Evolutionary conservation across 2,329 filamentous ascomycete genomes (phyloP).

Genomic region (Sarocladiaceae sp.): DNA sequence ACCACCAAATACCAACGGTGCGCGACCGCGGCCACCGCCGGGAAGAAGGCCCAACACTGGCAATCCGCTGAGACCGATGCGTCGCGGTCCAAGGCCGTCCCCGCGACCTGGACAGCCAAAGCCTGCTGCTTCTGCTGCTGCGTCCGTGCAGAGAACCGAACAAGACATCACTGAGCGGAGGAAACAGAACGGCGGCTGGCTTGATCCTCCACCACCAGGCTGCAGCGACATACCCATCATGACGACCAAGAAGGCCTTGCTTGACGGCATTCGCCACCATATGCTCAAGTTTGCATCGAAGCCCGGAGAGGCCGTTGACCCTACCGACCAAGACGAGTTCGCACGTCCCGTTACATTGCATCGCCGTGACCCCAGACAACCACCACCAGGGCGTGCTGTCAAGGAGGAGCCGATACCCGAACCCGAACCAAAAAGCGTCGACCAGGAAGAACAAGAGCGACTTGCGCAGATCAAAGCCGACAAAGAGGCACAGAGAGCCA

Average conservation of each 20-base stretch:
- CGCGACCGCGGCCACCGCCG: conserved; percentile 1
- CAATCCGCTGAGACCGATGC: conserved; percentile 34
- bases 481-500: conserved; percentile 76
- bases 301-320: conserved; percentile 57
- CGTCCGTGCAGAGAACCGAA: conserved; percentile 16
- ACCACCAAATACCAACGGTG: neutral
- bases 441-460: conserved; percentile 55
- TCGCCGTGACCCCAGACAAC: conserved; percentile 74
- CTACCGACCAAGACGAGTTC: conserved; percentile 67
- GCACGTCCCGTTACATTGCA: conserved; percentile 83
- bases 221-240: conserved; percentile 62
- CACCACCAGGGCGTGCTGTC: conserved; percentile 52
- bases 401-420: conserved; percentile 46
- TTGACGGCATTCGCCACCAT: conserved; percentile 78
- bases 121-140: conserved; percentile 16
- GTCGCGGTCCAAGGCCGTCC: too few species aligned
- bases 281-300: conserved; percentile 72
- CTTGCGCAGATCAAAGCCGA: conserved; percentile 69
- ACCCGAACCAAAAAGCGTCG: conserved; percentile 33
- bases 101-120: conserved; percentile 15
- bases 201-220: conserved; percentile 39
- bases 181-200: conserved; percentile 50
- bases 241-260: conserved; percentile 73
- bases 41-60: conserved; percentile 21
- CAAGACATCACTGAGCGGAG: conserved; percentile 35